These are phyloP conservation scores for Butyriboletus loyo DNA, from an alignment of 768 basidiomycete genomes.

Conservation along the genomic window DNA sequence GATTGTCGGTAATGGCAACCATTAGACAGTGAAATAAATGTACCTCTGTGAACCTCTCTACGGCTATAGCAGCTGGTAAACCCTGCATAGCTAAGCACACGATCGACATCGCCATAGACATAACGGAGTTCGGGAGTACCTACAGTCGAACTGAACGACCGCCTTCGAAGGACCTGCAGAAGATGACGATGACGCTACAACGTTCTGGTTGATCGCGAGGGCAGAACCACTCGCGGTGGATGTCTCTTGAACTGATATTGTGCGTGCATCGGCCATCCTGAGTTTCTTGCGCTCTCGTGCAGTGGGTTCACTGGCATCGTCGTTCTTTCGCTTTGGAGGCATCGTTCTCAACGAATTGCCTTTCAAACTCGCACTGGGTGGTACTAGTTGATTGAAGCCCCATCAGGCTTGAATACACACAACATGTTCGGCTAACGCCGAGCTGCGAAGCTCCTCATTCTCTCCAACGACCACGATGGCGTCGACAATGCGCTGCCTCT, in stretches of 20 bases:
- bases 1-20: not conserved
- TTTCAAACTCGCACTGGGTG: not conserved
- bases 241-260: conserved; percentile 58
- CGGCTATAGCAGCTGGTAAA: conserved; percentile 74
- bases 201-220: conserved; percentile 19
- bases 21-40: conserved; percentile 3
- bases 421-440: conserved; percentile 24
- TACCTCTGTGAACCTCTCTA: conserved; percentile 87
- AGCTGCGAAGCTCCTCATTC: not conserved
- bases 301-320: conserved; percentile 27
- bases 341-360: conserved; percentile 22
- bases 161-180: conserved; percentile 39
- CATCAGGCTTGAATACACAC: not conserved
- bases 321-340: conserved; percentile 41
- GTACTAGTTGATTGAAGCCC: not conserved
- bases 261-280: conserved; percentile 60
- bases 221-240: conserved; percentile 8
- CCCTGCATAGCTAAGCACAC: conserved; percentile 47
- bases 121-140: conserved; percentile 7
- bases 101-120: not conserved
- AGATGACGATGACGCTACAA: conserved; percentile 26
- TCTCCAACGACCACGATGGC: conserved; percentile 30
- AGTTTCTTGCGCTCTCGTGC: conserved; percentile 65
- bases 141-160: conserved; percentile 39
- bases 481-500: conserved; percentile 33